A percentile compares a stretch with the other conserved stretches of the same genome.
Conservation (phyloP, 2,329 filamentous ascomycete genomes). For the Aspergillus hiratsukae region DNA sequence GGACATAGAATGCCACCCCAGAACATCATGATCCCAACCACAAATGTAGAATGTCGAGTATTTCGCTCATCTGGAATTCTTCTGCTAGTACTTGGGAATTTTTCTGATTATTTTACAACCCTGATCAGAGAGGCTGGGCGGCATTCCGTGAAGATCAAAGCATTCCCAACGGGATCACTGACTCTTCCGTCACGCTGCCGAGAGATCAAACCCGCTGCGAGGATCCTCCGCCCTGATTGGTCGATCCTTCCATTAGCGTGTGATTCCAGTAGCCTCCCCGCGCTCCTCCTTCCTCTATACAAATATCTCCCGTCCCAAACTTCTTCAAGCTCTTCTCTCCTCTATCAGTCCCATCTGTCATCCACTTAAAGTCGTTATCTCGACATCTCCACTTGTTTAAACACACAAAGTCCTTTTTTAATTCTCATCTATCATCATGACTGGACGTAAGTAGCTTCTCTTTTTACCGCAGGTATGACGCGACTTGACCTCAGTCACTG, state of each 20-base stretch:
- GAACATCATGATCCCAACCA: constrained; percentile 33
- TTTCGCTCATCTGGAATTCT: constrained; percentile 15
- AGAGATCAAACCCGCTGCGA: constrained; percentile 23
- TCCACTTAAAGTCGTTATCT: constrained; percentile 20
- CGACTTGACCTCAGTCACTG: constrained; percentile 32
- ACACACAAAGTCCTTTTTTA: constrained; percentile 24
- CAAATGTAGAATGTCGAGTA: constrained; percentile 14
- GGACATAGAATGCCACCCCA: constrained; percentile 24
- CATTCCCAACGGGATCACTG: constrained; percentile 19
- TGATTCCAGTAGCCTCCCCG: constrained; percentile 33
- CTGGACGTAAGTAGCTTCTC: constrained; percentile 51
- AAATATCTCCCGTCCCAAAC: constrained; percentile 37
- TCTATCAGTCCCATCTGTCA: constrained; percentile 19
- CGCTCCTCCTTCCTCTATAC: constrained; percentile 27
- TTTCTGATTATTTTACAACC: constrained; percentile 7
- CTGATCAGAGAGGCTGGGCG: constrained; percentile 18
- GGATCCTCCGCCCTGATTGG: constrained; percentile 36
- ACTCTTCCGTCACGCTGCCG: constrained; percentile 23
- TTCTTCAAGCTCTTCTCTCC: constrained; percentile 18
- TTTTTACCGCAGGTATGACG: constrained; percentile 6
- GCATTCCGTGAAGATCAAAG: constrained; percentile 23
- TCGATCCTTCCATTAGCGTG: constrained; percentile 28
- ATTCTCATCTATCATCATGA: constrained; percentile 47
- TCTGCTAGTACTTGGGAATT: constrained; percentile 13
- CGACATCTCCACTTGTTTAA: constrained; percentile 21